phyloP scores from a whole-genome alignment of 495 filamentous ascomycete genomes.

The Penicillium nucicola region DNA sequence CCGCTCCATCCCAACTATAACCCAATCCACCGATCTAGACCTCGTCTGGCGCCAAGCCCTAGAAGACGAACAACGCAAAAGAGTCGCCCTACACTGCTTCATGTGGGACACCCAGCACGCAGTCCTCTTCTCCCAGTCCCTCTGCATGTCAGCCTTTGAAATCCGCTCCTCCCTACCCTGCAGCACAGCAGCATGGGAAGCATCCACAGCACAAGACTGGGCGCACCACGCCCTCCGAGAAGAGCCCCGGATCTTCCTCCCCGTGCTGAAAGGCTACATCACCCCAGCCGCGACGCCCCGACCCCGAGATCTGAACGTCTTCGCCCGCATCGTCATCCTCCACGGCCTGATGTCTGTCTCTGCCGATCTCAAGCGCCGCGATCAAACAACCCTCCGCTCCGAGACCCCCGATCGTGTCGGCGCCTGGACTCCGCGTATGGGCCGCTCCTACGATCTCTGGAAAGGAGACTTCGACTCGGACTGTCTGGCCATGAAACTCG shows the following conservation, averaged over 20 bases:
- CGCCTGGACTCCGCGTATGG: slow-evolving; percentile 48
- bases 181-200: slow-evolving; percentile 47
- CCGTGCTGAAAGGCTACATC: slow-evolving; percentile 51
- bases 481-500: slow-evolving; percentile 34
- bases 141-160: slow-evolving; percentile 59
- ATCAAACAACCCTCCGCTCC: slow-evolving; percentile 47
- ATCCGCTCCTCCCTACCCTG: slow-evolving; percentile 49
- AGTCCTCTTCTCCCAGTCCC: slow-evolving; percentile 53
- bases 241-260: slow-evolving; percentile 35
- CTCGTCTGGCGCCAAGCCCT: slow-evolving; percentile 46
- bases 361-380: slow-evolving; percentile 53
- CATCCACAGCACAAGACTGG: slow-evolving; percentile 46
- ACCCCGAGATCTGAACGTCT: slow-evolving; percentile 41
- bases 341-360: slow-evolving; percentile 56
- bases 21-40: slow-evolving; percentile 29
- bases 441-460: slow-evolving; percentile 50
- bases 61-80: slow-evolving; percentile 52
- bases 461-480: slow-evolving; percentile 51
- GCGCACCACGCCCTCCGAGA: slow-evolving; percentile 25
- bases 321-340: slow-evolving; percentile 46
- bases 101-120: slow-evolving; percentile 60
- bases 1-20: slow-evolving; percentile 25
- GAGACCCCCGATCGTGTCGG: slow-evolving; percentile 37
- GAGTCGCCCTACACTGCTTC: slow-evolving; percentile 53
- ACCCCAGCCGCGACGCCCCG: slow-evolving; percentile 29